A percentile compares a stretch with the other conserved stretches of the same genome.
These are phyloP conservation scores for Nannochloris sp. DNA, from an alignment of 139 green algal species.

Conservation along the genomic window DNA sequence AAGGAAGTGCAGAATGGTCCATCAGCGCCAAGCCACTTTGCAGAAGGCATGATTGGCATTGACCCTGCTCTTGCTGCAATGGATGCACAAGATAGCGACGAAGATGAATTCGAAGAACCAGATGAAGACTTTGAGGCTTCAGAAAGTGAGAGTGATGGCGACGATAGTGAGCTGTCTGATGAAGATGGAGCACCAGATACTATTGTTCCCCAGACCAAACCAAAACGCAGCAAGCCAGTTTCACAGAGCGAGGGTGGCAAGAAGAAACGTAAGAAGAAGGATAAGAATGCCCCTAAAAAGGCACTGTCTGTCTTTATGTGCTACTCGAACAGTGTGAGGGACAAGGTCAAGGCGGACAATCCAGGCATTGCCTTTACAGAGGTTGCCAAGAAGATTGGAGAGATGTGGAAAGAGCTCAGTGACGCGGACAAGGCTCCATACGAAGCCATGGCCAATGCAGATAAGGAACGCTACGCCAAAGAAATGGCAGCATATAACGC, in stretches of 20 bases:
- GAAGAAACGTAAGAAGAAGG: slow-evolving; percentile 40
- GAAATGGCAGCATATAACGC: slow-evolving; percentile 59
- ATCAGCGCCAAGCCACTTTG: slow-evolving; percentile 41
- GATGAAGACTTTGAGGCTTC: slow-evolving; percentile 43
- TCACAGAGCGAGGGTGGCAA: slow-evolving; percentile 12
- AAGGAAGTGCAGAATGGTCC: slow-evolving; percentile 55
- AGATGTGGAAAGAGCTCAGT: slow-evolving; percentile 62
- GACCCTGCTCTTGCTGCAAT: background rate
- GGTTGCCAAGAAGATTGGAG: slow-evolving; percentile 62
- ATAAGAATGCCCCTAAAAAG: slow-evolving; percentile 75
- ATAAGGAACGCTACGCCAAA: slow-evolving; percentile 60
- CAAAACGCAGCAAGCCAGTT: slow-evolving; percentile 26
- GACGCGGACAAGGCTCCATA: slow-evolving; percentile 32
- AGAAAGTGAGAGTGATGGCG: slow-evolving; percentile 31
- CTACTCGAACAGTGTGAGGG: slow-evolving; percentile 55
- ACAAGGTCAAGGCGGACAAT: slow-evolving; percentile 50
- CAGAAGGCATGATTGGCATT: slow-evolving; percentile 10
- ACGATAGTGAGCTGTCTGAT: slow-evolving; percentile 36
- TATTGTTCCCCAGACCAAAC: slow-evolving; percentile 22
- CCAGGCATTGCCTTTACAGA: slow-evolving; percentile 56
- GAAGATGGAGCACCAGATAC: slow-evolving; percentile 30
- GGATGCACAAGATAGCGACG: slow-evolving; percentile 6
- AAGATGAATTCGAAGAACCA: slow-evolving; percentile 37
- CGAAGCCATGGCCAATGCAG: slow-evolving; percentile 39
- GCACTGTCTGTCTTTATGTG: slow-evolving; percentile 81